These are phyloP conservation scores for Candida nonsorbophila DNA, from an alignment of 805 yeast species.

Conservation along the genomic window DNA sequence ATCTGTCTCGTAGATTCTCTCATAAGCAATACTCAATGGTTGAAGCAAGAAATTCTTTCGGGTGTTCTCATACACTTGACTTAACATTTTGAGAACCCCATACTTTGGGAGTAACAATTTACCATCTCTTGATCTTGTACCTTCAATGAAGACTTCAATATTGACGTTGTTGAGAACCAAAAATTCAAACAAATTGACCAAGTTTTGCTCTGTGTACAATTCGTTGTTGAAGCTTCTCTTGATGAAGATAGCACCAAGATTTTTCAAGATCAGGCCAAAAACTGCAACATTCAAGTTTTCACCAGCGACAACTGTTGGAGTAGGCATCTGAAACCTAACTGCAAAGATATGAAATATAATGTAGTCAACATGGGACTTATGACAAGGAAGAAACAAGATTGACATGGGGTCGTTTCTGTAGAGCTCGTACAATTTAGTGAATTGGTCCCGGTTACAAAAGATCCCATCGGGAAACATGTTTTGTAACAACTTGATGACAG, in stretches of 20 bases:
- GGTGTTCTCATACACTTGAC: constrained; percentile 42
- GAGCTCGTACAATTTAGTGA: constrained; percentile 20
- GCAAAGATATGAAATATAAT: constrained; percentile 51
- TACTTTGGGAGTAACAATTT: constrained; percentile 57
- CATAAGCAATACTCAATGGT: constrained; percentile 57
- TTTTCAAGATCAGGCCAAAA: constrained; percentile 45
- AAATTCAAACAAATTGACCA: constrained; percentile 44
- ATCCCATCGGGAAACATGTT: constrained; percentile 40
- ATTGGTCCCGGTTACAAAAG: constrained; percentile 29
- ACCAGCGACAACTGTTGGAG: constrained; percentile 61
- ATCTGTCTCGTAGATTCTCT: constrained; percentile 51
- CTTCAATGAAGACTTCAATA: constrained; percentile 60
- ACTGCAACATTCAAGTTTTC: constrained; percentile 58
- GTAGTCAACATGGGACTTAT: constrained; percentile 59
- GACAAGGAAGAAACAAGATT: constrained; percentile 51
- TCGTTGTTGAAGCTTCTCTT: constrained; percentile 43
- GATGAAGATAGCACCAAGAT: constrained; percentile 53
- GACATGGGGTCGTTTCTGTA: constrained; percentile 38
- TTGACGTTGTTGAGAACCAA: constrained; percentile 43
- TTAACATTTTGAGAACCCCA: constrained; percentile 51
- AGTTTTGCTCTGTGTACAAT: constrained; percentile 42
- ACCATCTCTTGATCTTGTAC: constrained; percentile 65
- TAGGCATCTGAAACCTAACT: constrained; percentile 47
- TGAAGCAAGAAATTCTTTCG: constrained; percentile 35
- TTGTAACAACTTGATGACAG: constrained; percentile 25